These are phyloP conservation scores for Colletotrichum somersetense DNA, from an alignment of 2,329 filamentous ascomycete genomes.

Conservation along the genomic window DNA sequence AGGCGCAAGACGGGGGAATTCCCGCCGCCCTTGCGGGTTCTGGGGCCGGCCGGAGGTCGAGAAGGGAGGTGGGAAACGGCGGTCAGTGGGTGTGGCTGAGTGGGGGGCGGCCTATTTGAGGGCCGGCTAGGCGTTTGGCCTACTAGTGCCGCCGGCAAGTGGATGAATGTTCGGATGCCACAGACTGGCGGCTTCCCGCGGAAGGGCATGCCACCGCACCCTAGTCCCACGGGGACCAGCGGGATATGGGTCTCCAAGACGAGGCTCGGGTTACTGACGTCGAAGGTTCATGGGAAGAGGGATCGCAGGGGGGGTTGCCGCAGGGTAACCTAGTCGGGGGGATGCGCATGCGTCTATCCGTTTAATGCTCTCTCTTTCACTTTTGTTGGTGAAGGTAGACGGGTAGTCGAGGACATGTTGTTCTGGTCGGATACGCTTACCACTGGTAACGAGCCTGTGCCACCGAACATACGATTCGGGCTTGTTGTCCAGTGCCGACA, in stretches of 20 bases:
- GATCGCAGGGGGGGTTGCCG: background rate
- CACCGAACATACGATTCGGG: background rate
- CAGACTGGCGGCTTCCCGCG: background rate
- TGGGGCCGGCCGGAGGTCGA: slow-evolving; percentile 12
- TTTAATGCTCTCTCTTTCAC: background rate
- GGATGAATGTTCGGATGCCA: background rate
- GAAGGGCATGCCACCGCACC: background rate
- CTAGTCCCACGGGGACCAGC: background rate
- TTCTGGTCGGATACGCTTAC: background rate
- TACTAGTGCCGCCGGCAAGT: background rate
- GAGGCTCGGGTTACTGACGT: background rate
- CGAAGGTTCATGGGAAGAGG: background rate
- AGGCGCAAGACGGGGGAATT: background rate
- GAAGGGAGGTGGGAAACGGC: slow-evolving; percentile 16
- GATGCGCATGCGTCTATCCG: background rate
- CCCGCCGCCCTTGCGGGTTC: slow-evolving; percentile 11
- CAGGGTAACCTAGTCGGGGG: background rate
- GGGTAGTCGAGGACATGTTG: background rate
- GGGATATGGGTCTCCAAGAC: background rate
- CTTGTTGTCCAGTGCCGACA: background rate
- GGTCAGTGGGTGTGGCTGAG: slow-evolving; percentile 26
- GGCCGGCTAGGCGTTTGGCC: background rate
- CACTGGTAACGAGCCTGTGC: background rate
- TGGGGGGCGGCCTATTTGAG: background rate
- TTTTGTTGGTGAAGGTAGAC: too few relatives aligned